Evolutionary conservation across 1,139 yeast genomes (phyloP), one percentile per base, ranked within the genome.

Genomic region (Nakaseomyces bracarensis): DNA sequence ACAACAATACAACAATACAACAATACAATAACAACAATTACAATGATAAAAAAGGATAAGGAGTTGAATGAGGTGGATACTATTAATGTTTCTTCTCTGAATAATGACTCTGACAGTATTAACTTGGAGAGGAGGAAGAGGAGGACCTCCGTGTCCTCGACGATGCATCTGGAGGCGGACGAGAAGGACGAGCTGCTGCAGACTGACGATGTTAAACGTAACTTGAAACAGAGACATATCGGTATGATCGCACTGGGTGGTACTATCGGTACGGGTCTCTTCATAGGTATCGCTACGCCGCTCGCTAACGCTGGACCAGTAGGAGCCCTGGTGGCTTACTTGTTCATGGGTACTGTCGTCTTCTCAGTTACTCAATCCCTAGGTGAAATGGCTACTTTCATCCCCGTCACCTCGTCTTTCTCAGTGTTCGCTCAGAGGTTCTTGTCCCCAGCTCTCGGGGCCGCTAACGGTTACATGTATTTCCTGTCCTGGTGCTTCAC

Each of bases 401-500:
- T 79, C 38, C 86, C 86, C 3, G 73, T 77, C 33, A 68, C 83
- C 2, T 82, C 84, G 14, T 76, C 82, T 1, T 81, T 82, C 63
- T 68, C 75, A 22, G 74, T 68, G 10, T 74, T 72, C 52, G 66
- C 72, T 23, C 69, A 82, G 36, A 68, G 89, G 54, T 84, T 78
- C 68, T 55, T 68, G 8, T 58, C 65, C 10, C 65, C 64, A 70
- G 74, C 74, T 65, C 63, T 82, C 41, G 94, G 95, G 44, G 86
- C 86, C 44, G 79, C 94, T 33, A 78, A 80, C 52, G 91, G 91
- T 43, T 83, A 85, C 76, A 72, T 78, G 66, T 86, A 86, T 61
- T 84, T 91, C 89, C 83, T 83, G 60, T 75, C 84, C 16, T 85
- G 94, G 93, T 84, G 86, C 40, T 76, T 82, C 44, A 84, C 95